Conservation (phyloP, 2,329 filamentous ascomycete genomes). For the Trichoderma sp. region DNA sequence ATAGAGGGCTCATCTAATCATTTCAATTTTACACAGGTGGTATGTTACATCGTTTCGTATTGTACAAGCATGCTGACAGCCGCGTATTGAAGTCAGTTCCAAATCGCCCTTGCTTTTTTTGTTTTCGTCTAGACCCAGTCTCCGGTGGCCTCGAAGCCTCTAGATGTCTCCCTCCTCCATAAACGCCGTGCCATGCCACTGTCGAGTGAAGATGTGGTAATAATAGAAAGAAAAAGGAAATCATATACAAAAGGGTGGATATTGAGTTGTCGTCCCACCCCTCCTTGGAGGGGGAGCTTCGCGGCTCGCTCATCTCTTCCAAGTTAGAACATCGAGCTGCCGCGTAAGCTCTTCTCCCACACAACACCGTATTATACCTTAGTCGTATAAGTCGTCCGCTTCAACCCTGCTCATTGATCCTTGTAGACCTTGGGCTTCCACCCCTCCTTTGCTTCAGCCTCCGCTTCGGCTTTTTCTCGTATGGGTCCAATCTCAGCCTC, state of each 20-base stretch:
- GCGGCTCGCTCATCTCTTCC: neutral
- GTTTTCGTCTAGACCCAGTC: constrained; percentile 26
- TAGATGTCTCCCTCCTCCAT: constrained; percentile 30
- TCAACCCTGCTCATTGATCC: constrained; percentile 51
- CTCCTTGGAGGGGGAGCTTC: neutral
- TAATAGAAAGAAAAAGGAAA: constrained; percentile 25
- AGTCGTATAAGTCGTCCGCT: constrained; percentile 4
- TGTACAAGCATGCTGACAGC: constrained; percentile 21
- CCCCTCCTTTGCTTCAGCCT: constrained; percentile 77
- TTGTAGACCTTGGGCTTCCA: constrained; percentile 97
- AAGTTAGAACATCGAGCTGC: neutral
- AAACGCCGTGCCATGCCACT: constrained; percentile 54
- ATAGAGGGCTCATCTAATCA: constrained; percentile 8
- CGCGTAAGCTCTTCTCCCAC: neutral
- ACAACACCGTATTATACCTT: constrained; percentile 7
- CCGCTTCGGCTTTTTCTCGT: constrained; percentile 67
- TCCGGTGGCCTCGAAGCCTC: constrained; percentile 32
- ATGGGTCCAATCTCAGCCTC: constrained; percentile 79
- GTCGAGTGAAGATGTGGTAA: constrained; percentile 54
- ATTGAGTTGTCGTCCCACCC: neutral
- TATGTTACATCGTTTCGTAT: constrained; percentile 17
- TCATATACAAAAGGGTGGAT: constrained; percentile 30
- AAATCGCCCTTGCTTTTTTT: constrained; percentile 13
- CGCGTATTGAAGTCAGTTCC: constrained; percentile 11
- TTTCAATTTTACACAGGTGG: constrained; percentile 15